Conservation (phyloP, 2,329 filamentous ascomycete species). For the Apiospora rasikravindrae region DNA sequence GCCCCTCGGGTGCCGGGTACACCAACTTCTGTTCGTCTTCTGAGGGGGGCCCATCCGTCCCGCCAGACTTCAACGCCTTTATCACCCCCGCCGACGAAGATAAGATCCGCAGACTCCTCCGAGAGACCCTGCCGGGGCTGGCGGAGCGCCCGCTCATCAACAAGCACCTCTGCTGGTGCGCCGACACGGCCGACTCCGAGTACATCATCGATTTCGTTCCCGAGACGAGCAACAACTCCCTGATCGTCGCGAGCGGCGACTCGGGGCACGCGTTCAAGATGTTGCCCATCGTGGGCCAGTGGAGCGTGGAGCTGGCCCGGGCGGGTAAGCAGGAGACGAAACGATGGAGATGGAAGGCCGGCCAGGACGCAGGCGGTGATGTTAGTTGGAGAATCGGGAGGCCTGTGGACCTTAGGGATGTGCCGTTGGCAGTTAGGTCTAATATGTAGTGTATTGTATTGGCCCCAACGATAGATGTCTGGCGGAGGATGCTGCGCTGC, state of each 20-base stretch:
- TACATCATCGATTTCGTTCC: constrained; percentile 66
- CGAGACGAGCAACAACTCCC: constrained; percentile 42
- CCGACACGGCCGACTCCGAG: constrained; percentile 64
- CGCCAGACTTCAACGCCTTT: constrained; percentile 42
- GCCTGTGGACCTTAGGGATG: constrained; percentile 33
- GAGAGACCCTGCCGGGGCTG: constrained; percentile 31
- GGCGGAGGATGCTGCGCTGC: too few relatives aligned
- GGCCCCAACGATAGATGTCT: too few relatives aligned
- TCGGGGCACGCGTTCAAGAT: constrained; percentile 69
- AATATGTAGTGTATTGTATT: background rate
- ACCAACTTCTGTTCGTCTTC: constrained; percentile 44
- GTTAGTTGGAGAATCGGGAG: constrained; percentile 47
- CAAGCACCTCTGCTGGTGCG: constrained; percentile 66
- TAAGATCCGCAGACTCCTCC: constrained; percentile 44
- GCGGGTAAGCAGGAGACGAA: constrained; percentile 46
- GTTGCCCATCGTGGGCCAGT: constrained; percentile 63
- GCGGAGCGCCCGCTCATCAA: constrained; percentile 56
- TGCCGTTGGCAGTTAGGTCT: background rate
- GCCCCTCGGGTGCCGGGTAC: constrained; percentile 63
- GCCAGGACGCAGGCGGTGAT: constrained; percentile 28
- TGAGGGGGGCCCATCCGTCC: background rate
- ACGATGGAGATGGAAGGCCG: constrained; percentile 59
- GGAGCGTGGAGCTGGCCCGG: constrained; percentile 47
- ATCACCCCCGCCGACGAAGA: constrained; percentile 59
- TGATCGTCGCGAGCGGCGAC: constrained; percentile 61